Base-by-base conservation (phyloP, 129 eudicot genomes). In the Sambucus nigra region DNA sequence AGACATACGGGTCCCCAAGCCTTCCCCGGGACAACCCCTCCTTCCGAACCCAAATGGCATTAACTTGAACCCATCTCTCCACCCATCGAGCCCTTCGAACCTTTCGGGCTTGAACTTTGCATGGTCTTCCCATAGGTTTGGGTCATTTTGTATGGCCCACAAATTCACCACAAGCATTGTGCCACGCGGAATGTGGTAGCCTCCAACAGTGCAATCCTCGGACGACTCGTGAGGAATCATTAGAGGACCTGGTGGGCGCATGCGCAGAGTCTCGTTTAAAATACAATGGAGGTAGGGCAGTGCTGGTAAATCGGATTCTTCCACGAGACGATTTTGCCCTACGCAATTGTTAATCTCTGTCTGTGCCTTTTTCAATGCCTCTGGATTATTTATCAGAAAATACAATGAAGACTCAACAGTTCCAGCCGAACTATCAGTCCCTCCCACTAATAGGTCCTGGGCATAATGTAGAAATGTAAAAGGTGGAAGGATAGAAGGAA, bases 11-110 rank as follows among this genome's bases (percentile, higher is more conserved):
- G 64, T 55, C 1, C 76, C 84, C 69, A 76, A 48, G 23, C 60
- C 68, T 33, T 73, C 76, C 1, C 80, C 88, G 0, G 88, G 88
- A 47, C 88, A 81, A 8, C 64, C 69, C 55, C 84, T 66, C 60
- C 88, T 66, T 21, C 88, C 84, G 0, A 44, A 64, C 56, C 88
- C 88, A 33, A 76, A 73, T 2, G 83, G 73, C 72, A 76, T 20
- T 4, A 76, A 23, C 69, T 64, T 72, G 20, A 54, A 75, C 47
- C 69, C 78, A 1, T 80, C 82, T 53, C 61, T 42, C 12, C 48
- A 15, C 21, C 70, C 71, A 25, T 77, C 78, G 13, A 68, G 17
- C 17, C 66, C 63, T 45, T 59, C 50, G 25, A 78, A 73, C 31
- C 80, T 73, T 28, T 78, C 80, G 1, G 80, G 80, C 25, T 42